phyloP scores from a whole-genome alignment of 768 basidiomycete species.

The Mycena leptocephala region DNA sequence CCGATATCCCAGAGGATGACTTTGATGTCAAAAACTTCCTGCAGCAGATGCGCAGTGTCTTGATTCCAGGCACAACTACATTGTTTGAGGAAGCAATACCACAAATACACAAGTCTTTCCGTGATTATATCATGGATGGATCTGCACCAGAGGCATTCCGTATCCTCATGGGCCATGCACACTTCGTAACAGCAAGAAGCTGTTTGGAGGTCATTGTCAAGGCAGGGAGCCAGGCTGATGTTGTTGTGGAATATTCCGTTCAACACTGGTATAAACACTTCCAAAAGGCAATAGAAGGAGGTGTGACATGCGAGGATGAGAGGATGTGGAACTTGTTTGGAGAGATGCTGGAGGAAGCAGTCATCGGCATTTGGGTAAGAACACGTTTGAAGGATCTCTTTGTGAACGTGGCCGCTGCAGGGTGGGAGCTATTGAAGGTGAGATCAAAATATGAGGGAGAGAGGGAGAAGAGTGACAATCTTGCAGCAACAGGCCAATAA shows the following conservation, averaged over 20 bases:
- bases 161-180: background rate
- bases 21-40: background rate
- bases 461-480: background rate
- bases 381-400: background rate
- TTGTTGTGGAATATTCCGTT: too few relatives aligned
- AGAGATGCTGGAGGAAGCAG: background rate
- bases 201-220: too few relatives aligned
- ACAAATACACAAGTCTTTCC: conserved; percentile 5
- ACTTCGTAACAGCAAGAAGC: background rate
- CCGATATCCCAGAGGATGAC: background rate
- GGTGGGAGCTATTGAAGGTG: background rate
- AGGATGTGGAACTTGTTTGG: background rate
- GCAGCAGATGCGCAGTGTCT: background rate
- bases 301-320: background rate
- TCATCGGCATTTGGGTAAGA: background rate
- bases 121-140: background rate
- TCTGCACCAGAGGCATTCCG: background rate
- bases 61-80: too few relatives aligned
- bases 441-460: background rate
- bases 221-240: too few relatives aligned
- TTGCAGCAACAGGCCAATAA: background rate
- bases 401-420: background rate
- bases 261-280: too few relatives aligned
- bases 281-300: background rate
- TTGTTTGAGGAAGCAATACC: background rate